Conservation (phyloP, 228 moss, liverwort and hornwort species). For the Sphagnum fallax region DNA sequence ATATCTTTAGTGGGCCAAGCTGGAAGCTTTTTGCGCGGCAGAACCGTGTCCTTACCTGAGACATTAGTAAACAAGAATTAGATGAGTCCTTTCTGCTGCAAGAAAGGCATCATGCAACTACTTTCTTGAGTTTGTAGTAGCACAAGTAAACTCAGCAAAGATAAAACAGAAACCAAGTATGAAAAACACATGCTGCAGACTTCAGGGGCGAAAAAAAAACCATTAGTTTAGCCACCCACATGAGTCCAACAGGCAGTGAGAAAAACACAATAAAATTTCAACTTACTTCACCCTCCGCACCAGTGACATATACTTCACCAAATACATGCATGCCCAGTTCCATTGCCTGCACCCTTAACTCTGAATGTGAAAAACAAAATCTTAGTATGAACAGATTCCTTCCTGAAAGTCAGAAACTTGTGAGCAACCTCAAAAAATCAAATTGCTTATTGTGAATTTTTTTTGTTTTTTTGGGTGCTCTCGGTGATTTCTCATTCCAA, state of each 20-base stretch:
- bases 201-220: too few relatives aligned
- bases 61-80: too few relatives aligned
- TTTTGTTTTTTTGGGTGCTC: too few relatives aligned
- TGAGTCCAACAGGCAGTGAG: not conserved
- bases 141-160: too few relatives aligned
- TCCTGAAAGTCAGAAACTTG: not conserved
- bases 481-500: too few relatives aligned
- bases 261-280: not conserved
- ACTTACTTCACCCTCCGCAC: constrained; percentile 75
- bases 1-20: constrained; percentile 74
- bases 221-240: not conserved
- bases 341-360: constrained; percentile 46
- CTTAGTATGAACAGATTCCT: not conserved
- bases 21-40: constrained; percentile 68
- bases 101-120: too few relatives aligned
- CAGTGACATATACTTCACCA: constrained; percentile 70
- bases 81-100: too few relatives aligned
- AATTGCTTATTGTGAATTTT: not conserved
- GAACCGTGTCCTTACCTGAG: constrained; percentile 66
- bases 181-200: too few relatives aligned
- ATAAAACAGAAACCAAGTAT: too few relatives aligned
- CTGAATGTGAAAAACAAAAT: not conserved
- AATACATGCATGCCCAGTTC: constrained; percentile 64
- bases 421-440: not conserved
- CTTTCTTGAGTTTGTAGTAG: too few relatives aligned